These are phyloP conservation scores for Thelephora terrestris DNA, from an alignment of 1,284 basidiomycete genomes.

Conservation along the genomic window DNA sequence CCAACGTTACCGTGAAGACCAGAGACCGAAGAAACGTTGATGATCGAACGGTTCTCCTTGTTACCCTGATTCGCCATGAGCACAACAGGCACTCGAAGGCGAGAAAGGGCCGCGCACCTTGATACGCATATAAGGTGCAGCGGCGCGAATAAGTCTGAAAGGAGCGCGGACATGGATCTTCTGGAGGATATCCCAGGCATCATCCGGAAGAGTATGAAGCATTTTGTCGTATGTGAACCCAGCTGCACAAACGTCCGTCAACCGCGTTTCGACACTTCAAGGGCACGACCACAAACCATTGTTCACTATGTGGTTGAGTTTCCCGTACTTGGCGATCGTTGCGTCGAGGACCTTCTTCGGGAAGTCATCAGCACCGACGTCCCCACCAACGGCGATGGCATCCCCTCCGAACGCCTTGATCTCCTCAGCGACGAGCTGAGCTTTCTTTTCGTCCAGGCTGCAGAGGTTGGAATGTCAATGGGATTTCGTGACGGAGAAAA, in stretches of 20 bases:
- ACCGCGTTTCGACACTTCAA: background rate
- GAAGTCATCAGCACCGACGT: constrained; percentile 76
- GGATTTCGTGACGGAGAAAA: background rate
- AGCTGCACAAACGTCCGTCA: constrained; percentile 28
- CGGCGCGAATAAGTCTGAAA: constrained; percentile 76
- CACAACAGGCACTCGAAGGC: background rate
- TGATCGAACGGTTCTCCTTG: constrained; percentile 64
- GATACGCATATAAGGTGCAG: constrained; percentile 76
- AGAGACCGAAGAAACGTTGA: constrained; percentile 69
- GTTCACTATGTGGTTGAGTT: constrained; percentile 82
- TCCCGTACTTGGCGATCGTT: constrained; percentile 71
- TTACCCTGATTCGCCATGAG: constrained; percentile 16
- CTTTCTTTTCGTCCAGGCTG: constrained; percentile 61
- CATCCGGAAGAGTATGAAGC: constrained; percentile 81
- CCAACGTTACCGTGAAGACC: constrained; percentile 80
- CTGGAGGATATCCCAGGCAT: constrained; percentile 72
- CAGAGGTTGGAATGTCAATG: constrained; percentile 5
- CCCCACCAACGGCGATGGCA: constrained; percentile 61
- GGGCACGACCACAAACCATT: constrained; percentile 39
- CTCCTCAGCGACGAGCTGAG: constrained; percentile 58
- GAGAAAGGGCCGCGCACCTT: constrained; percentile 38
- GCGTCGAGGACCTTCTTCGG: constrained; percentile 71
- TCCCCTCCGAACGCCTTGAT: constrained; percentile 68
- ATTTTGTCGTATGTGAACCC: constrained; percentile 87
- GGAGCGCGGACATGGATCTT: constrained; percentile 79